phyloP scores from a whole-genome alignment of 2,329 filamentous ascomycete genomes.

The Xylaria arbuscula region DNA sequence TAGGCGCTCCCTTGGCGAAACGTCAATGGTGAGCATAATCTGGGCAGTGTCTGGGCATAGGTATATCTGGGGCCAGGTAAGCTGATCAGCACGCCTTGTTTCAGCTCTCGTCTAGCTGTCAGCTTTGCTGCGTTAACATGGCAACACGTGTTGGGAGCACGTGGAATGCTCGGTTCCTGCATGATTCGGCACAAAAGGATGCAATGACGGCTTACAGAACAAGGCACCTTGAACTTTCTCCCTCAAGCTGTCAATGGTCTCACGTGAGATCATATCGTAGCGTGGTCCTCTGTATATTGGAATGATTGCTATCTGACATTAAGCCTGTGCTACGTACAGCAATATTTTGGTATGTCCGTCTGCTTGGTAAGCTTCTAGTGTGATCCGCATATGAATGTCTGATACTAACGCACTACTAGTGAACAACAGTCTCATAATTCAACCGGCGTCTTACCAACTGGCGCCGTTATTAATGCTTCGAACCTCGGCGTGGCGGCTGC shows the following conservation, averaged over 20 bases:
- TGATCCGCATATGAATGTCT: slow-evolving; percentile 6
- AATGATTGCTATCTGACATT: background rate
- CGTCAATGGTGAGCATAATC: background rate
- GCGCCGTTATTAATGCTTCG: background rate
- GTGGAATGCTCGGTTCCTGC: slow-evolving; percentile 28
- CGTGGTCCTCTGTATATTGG: background rate
- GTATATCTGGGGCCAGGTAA: slow-evolving; percentile 17
- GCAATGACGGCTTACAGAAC: slow-evolving; percentile 2
- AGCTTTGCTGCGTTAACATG: slow-evolving; percentile 12
- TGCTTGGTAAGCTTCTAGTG: background rate
- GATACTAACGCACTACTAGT: background rate
- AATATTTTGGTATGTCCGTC: background rate
- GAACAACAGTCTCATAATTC: slow-evolving; percentile 6
- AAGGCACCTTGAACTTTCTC: background rate
- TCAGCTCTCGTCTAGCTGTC: slow-evolving; percentile 24
- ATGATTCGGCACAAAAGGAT: slow-evolving; percentile 25
- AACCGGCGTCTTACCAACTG: background rate
- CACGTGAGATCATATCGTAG: slow-evolving; percentile 6
- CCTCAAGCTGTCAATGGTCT: slow-evolving; percentile 3
- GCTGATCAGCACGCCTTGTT: slow-evolving; percentile 31
- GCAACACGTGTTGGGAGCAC: slow-evolving; percentile 28
- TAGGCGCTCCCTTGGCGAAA: slow-evolving; percentile 18
- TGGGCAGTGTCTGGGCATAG: no score
- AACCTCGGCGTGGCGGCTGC: background rate
- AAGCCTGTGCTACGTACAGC: background rate